Evolutionary conservation across 192 early-diverging fungal genomes (phyloP), one percentile per base, ranked within the genome.

Genomic region (Mortierella hygrophila): DNA sequence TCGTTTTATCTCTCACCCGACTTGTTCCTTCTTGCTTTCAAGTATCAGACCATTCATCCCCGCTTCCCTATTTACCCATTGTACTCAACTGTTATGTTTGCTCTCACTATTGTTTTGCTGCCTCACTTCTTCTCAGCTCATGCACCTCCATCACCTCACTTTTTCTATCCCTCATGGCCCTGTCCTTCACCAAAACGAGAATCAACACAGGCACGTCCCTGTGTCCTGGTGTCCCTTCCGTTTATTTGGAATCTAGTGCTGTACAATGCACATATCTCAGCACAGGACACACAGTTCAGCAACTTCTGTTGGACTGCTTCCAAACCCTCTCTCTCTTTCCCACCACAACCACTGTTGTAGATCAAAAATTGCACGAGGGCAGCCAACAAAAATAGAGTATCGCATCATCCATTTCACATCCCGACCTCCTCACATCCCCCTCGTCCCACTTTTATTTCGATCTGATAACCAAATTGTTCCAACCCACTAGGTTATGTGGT

Each of bases 231-330:
- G 3, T 46, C 44, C 2, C 44, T 46, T 11, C 1, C 0, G 26
- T 11, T 29, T 65, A 1, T 40, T 40, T 40, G 35, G 9, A 65
- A 11, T 65, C 23, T 26, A 7, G 8, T 60, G 60, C 60, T 65
- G n/a, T n/a, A n/a, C n/a, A n/a, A n/a, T n/a, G 60, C 60, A 26
- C 60, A 65, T 65, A 32, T 65, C 60, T 26, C 60, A 65, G 60
- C 60, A 65, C 60, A 65, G 60, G 60, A 29, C 60, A 65, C 60
- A 32, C 8, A 15, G n/a, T 65, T 3, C 44, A 13, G 55, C 6
- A 40, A 40, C 38, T 40, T 10, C n/a, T 26, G n/a, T 60, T n/a
- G 57, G 23, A 26, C 57, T 60, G 57, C 57, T 10, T 10, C 57
- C 38, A 40, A 40, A 3, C 18, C 54, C 20, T 21, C 16, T 5